phyloP scores from a whole-genome alignment of 768 basidiomycete genomes.

The Suillus fuscotomentosus region DNA sequence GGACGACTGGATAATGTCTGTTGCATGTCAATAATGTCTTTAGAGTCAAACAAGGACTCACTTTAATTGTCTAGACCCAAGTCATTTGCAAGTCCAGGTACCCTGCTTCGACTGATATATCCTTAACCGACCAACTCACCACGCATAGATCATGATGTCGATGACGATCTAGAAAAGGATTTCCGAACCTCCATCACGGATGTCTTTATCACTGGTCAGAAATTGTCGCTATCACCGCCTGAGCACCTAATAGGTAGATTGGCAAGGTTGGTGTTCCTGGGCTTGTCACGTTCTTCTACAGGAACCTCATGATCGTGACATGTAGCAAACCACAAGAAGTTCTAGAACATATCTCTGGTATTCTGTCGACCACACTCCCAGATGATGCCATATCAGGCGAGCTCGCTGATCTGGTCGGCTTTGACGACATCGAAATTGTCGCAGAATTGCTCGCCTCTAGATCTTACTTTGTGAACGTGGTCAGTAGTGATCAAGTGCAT shows the following conservation, averaged over 20 bases:
- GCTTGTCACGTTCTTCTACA: background rate
- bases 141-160: background rate
- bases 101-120: background rate
- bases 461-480: constrained; percentile 44
- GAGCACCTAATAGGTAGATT: constrained; percentile 1
- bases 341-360: constrained; percentile 23
- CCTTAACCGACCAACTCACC: background rate
- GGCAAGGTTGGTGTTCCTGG: background rate
- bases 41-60: background rate
- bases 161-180: background rate
- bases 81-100: background rate
- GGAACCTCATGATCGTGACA: background rate
- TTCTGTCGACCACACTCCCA: constrained; percentile 48
- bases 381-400: constrained; percentile 78
- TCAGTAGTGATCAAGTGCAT: constrained; percentile 24
- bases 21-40: background rate
- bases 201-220: background rate
- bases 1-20: background rate
- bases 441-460: constrained; percentile 68
- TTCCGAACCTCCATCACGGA: background rate
- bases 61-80: background rate
- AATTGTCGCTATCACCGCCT: background rate
- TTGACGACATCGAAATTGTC: constrained; percentile 79
- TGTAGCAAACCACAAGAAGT: constrained; percentile 6
- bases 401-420: constrained; percentile 78